Base-by-base conservation (phyloP, 2,329 filamentous ascomycete genomes). In the Xylariaceae sp. region DNA sequence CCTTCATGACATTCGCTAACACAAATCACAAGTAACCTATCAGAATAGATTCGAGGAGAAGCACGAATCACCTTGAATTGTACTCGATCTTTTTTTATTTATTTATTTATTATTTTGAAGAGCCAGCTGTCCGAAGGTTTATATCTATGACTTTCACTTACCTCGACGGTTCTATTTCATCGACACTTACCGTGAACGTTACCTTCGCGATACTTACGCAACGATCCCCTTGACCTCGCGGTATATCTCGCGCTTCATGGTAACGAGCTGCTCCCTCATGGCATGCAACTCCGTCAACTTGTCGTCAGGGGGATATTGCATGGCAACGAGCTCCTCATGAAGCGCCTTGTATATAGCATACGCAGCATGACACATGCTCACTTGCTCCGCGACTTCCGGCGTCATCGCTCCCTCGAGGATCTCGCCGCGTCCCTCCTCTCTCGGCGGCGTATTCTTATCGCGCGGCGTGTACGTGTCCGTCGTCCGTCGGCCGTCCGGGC, bases 241-340 rank as follows among this genome's bases (percentile, higher is more conserved):
- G n/a, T 52, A 54, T 39, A 54, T 37, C 9, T 57, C 57, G 8
- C 57, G 51, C 43, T 57, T 52, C 54, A 54, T 59, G 11, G 54
- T 57, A 1, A 49, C 31, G 31, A 59, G 47, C n/a, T 57, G 42
- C 27, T 59, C 57, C 11, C 51, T 37, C 57, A 59, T 57, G 6
- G 42, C 32, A 30, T 52, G 45, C 29, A 59, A 19, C 29, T 54
- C 57, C 2, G 40, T 34, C 31, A 54, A 2, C 9, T 43, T 31
- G 7, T 57, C 45, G 0, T 12, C 5, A 6, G 51, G 34, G 0
- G 35, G 32, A 6, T 47, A 6, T 1, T 48, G 42, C 34, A 59
- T 49, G 2, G 45, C 45, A 1, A 37, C 37, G 5, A 59, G 11
- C 26, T 46, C 37, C n/a, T 48, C 31, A 27, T 55, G 51, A 3